A percentile compares a stretch with the other conserved stretches of the same genome.
These are phyloP conservation scores for Clathrus columnatus DNA, from an alignment of 768 basidiomycete genomes.

Conservation along the genomic window DNA sequence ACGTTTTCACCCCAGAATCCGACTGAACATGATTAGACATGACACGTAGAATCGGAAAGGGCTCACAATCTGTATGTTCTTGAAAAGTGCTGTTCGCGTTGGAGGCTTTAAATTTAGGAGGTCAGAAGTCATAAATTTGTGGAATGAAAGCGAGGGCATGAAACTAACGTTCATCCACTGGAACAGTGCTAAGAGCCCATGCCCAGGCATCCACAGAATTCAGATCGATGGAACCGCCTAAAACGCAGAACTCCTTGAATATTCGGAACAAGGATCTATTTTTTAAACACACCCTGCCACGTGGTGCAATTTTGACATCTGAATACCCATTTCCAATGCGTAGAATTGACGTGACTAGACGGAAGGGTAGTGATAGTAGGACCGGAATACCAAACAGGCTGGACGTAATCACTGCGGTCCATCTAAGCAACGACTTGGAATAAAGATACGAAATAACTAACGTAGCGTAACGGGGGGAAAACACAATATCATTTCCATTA, in stretches of 20 bases:
- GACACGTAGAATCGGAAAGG: constrained; percentile 1
- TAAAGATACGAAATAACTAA: constrained; percentile 25
- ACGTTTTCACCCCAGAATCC: constrained; percentile 51
- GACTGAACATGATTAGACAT: constrained; percentile 26
- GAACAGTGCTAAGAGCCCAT: constrained; percentile 2
- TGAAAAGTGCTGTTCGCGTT: constrained; percentile 42
- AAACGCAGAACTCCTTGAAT: constrained; percentile 10
- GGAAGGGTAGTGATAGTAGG: constrained; percentile 46
- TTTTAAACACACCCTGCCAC: constrained; percentile 28
- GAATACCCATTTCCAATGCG: constrained; percentile 62
- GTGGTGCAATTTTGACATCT: constrained; percentile 55
- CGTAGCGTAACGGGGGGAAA: constrained; percentile 46
- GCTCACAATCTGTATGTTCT: constrained; percentile 53
- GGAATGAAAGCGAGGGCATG: background rate
- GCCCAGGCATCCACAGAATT: constrained; percentile 8
- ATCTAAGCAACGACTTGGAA: background rate
- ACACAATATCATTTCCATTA: constrained; percentile 42
- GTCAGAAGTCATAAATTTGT: background rate
- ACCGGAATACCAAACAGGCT: constrained; percentile 40
- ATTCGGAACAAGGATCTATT: background rate
- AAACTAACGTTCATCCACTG: constrained; percentile 2
- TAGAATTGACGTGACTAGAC: constrained; percentile 42
- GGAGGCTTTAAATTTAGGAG: constrained; percentile 25
- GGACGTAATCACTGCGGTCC: constrained; percentile 36
- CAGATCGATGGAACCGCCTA: constrained; percentile 12